Evolutionary conservation across 768 basidiomycete species (phyloP).

Genomic region (Termitomyces sp.): DNA sequence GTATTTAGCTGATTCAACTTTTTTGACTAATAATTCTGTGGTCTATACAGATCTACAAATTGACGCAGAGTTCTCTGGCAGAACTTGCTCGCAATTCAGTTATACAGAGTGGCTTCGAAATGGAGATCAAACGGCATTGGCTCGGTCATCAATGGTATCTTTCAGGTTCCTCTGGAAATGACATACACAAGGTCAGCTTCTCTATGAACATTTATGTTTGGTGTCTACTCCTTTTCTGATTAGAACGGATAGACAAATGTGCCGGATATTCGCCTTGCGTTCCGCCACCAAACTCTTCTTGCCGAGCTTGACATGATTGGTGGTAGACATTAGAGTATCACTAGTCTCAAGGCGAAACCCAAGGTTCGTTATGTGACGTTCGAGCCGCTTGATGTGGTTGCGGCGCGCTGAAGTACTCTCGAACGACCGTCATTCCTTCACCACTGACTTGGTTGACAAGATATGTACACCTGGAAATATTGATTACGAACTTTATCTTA

Average conservation of each 20-base stretch:
- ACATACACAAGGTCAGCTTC: conserved; percentile 81
- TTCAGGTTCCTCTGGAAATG: conserved; percentile 90
- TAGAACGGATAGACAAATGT: conserved; percentile 79
- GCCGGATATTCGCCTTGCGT: conserved; percentile 86
- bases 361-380: conserved; percentile 13
- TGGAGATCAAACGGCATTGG: conserved; percentile 97
- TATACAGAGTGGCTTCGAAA: conserved; percentile 95
- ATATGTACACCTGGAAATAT: neutral
- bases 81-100: conserved; percentile 99
- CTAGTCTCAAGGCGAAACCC: conserved; percentile 10
- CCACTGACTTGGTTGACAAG: neutral
- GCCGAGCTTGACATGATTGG: conserved; percentile 79
- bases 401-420: neutral
- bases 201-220: neutral
- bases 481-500: neutral
- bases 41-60: conserved; percentile 81
- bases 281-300: conserved; percentile 83
- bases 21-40: neutral
- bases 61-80: conserved; percentile 90
- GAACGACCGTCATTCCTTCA: neutral
- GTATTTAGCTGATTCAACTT: neutral
- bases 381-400: neutral
- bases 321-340: conserved; percentile 18
- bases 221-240: neutral
- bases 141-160: conserved; percentile 92